A percentile compares a stretch with the other conserved stretches of the same genome.
Conservation (phyloP, 2,329 filamentous ascomycete genomes). For the Escovopsis sp. region DNA sequence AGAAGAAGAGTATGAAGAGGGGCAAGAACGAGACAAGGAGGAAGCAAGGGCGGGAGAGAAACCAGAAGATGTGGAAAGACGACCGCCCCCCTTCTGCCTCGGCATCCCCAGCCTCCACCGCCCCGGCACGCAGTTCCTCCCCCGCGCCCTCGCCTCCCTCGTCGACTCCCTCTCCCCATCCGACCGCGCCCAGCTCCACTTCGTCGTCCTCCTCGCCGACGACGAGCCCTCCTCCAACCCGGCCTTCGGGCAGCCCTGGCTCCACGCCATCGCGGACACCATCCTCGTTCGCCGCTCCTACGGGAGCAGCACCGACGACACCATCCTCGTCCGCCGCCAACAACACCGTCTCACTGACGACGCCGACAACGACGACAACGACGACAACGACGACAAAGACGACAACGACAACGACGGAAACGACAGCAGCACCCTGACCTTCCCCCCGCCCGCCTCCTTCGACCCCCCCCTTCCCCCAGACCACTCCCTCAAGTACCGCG, state of each 20-base stretch:
- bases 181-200: conserved; percentile 13
- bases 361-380: too few relatives aligned
- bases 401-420: too few relatives aligned
- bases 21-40: conserved; percentile 5
- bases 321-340: too few relatives aligned
- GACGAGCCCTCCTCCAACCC: conserved; percentile 11
- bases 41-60: conserved; percentile 13
- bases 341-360: too few relatives aligned
- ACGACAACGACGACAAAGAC: too few relatives aligned
- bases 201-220: conserved; percentile 17
- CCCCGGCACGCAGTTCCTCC: conserved; percentile 12
- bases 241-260: conserved; percentile 15
- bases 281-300: conserved; percentile 11
- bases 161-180: conserved; percentile 13
- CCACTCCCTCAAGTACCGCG: conserved; percentile 3
- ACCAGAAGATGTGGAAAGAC: too few relatives aligned
- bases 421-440: too few relatives aligned
- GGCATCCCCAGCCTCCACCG: conserved; percentile 15
- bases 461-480: not conserved
- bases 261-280: conserved; percentile 14
- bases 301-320: too few relatives aligned
- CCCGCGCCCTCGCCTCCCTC: conserved; percentile 13
- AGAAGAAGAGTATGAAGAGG: not conserved
- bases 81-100: conserved; percentile 10
- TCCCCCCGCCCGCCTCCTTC: not conserved